Conservation (phyloP, 139 green algal species). For the Zygnema cylindricum region DNA sequence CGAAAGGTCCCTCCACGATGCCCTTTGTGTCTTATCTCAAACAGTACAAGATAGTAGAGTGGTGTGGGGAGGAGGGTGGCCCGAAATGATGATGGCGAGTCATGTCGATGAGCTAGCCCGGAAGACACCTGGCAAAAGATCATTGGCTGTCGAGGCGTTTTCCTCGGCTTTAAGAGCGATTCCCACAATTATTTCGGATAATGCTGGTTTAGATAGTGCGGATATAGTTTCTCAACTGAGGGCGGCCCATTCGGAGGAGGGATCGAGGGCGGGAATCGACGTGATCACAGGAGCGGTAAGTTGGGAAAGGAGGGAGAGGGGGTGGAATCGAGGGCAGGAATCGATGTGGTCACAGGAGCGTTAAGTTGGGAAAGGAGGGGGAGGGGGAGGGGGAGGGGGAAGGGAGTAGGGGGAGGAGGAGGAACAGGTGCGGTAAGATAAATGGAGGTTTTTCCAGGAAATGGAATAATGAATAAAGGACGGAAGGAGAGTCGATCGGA, state of each 20-base stretch:
- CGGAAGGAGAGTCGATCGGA: too few species aligned
- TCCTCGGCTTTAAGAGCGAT: constrained; percentile 87
- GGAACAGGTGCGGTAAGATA: too few species aligned
- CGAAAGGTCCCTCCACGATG: constrained; percentile 95
- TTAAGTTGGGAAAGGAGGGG: not conserved
- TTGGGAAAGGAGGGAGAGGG: not conserved
- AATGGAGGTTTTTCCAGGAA: too few species aligned
- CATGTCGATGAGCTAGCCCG: constrained; percentile 86
- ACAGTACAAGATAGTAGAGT: constrained; percentile 86
- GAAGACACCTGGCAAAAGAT: constrained; percentile 82
- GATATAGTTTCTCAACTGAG: constrained; percentile 89
- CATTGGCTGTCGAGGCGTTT: constrained; percentile 92
- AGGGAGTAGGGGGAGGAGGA: not conserved
- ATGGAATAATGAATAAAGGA: too few species aligned
- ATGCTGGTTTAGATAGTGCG: constrained; percentile 87
- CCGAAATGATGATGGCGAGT: constrained; percentile 84
- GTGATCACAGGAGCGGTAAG: constrained; percentile 47
- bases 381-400: not conserved
- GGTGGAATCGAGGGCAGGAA: not conserved
- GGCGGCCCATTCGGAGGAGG: constrained; percentile 65
- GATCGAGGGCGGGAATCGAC: constrained; percentile 39
- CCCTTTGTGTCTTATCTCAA: constrained; percentile 93
- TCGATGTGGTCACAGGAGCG: not conserved
- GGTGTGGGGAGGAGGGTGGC: constrained; percentile 90
- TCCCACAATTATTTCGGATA: constrained; percentile 94